Evolutionary conservation across 1,284 basidiomycete species (phyloP).

Genomic region (Rhizopogon parksii): DNA sequence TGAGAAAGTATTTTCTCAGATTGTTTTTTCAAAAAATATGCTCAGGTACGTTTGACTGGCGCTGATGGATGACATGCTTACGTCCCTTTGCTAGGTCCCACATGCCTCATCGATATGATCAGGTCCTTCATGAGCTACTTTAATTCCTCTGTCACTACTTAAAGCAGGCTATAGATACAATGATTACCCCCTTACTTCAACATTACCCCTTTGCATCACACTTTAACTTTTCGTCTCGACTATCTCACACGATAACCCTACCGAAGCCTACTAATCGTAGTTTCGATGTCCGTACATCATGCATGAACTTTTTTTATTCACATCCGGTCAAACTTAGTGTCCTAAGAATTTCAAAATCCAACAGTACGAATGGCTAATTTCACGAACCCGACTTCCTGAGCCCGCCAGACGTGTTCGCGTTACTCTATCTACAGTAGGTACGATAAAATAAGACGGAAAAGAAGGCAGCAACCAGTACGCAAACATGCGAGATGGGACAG

Average conservation of each 20-base stretch:
- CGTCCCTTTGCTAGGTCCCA: slow-evolving; percentile 42
- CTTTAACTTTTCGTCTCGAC: neutral
- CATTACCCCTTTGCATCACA: neutral
- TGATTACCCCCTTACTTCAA: neutral
- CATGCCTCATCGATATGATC: slow-evolving; percentile 61
- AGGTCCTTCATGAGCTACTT: slow-evolving; percentile 57
- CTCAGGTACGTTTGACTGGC: slow-evolving; percentile 44
- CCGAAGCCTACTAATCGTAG: neutral
- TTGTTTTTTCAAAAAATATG: slow-evolving; percentile 78
- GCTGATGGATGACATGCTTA: neutral
- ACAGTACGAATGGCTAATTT: no score
- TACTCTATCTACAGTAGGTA: no score
- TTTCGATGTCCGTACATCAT: neutral
- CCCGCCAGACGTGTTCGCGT: no score
- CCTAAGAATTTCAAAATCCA: no score
- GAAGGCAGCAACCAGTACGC: no score
- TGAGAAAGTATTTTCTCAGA: slow-evolving; percentile 71
- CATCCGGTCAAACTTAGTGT: no score
- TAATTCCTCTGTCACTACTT: slow-evolving; percentile 19
- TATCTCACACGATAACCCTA: neutral
- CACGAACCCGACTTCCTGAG: no score
- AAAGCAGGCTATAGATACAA: neutral
- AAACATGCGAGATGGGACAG: no score
- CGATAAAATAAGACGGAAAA: no score
- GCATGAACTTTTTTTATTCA: no score